Base-by-base conservation (phyloP, 2,329 filamentous ascomycete genomes). In the Metarhizium rileyi region DNA sequence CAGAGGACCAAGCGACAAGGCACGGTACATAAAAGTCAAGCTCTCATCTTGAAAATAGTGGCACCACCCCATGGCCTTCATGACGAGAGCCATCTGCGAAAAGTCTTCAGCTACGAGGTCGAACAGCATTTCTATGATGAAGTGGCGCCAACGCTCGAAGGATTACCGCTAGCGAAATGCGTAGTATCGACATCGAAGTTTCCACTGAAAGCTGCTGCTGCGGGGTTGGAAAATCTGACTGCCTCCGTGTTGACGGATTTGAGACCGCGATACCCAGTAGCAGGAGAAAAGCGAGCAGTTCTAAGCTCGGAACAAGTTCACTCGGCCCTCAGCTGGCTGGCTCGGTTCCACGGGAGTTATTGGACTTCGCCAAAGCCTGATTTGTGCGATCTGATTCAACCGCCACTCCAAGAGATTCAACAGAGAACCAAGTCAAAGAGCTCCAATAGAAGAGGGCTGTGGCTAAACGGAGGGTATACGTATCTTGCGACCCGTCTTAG, bases 401-500 rank as follows among this genome's bases (percentile, higher is more conserved):
- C 81, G 0, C 82, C 81, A 0, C 65, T 84, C 0, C 67, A 80
- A 20, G 80, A 84, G 55, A 59, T 59, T 0, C 57, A 61, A n/a
- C 56, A 66, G 14, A 57, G 59, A 6, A 38, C 55, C 14, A 41
- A 2, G 50, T 50, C 0, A 51, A 56, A 3, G 47, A 47, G 3
- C 20, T 57, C 3, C 47, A 51, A 4, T 54, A 59, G 1, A 53
- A 36, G 10, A 33, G 67, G 63, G 5, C 53, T 79, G 2, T 86
- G 83, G 83, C 63, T 81, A 6, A 83, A 85, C 41, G 83, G 83
- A 1, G 82, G 83, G 0, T 86, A 86, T 57, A 84, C 81, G 0
- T 86, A 86, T 55, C 76, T 86, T 0, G 77, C 79, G 1, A 86
- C 83, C 0, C 72, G 83, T 5, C 68, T 68, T 7, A 72, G 62